These are phyloP conservation scores for Paxillus ammoniavirescens DNA, from an alignment of 768 basidiomycete species.

Conservation along the genomic window DNA sequence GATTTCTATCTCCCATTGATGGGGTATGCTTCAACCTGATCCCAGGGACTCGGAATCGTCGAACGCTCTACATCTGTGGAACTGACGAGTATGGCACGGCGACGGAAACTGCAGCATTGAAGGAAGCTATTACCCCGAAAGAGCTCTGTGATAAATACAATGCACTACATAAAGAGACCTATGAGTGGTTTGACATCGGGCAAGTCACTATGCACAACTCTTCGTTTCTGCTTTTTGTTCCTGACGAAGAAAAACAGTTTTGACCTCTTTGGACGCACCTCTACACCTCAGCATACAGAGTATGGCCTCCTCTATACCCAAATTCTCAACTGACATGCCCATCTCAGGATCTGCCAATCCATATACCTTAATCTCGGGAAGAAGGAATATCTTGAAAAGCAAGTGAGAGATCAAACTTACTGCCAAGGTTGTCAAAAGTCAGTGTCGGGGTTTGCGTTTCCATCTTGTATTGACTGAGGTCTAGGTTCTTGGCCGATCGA, in stretches of 20 bases:
- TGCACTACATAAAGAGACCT: slow-evolving; percentile 84
- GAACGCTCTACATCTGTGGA: slow-evolving; percentile 93
- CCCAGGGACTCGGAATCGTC: slow-evolving; percentile 71
- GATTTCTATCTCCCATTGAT: not conserved
- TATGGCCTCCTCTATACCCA: slow-evolving; percentile 33
- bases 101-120: slow-evolving; percentile 94
- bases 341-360: slow-evolving; percentile 78
- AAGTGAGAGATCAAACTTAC: slow-evolving; percentile 90
- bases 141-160: slow-evolving; percentile 92
- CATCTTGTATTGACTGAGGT: slow-evolving; percentile 8
- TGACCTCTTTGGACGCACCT: slow-evolving; percentile 95
- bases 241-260: slow-evolving; percentile 50
- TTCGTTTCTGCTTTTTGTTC: not conserved
- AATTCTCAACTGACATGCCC: not conserved
- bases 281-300: slow-evolving; percentile 87
- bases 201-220: slow-evolving; percentile 29
- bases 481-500: slow-evolving; percentile 91
- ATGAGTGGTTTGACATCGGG: slow-evolving; percentile 98
- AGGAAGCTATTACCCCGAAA: slow-evolving; percentile 76
- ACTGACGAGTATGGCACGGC: slow-evolving; percentile 99
- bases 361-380: slow-evolving; percentile 84
- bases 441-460: slow-evolving; percentile 13
- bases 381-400: slow-evolving; percentile 73
- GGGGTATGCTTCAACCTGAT: slow-evolving; percentile 1
- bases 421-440: slow-evolving; percentile 90